phyloP scores from a whole-genome alignment of 139 green algal species.

The Chlorella ohadii region DNA sequence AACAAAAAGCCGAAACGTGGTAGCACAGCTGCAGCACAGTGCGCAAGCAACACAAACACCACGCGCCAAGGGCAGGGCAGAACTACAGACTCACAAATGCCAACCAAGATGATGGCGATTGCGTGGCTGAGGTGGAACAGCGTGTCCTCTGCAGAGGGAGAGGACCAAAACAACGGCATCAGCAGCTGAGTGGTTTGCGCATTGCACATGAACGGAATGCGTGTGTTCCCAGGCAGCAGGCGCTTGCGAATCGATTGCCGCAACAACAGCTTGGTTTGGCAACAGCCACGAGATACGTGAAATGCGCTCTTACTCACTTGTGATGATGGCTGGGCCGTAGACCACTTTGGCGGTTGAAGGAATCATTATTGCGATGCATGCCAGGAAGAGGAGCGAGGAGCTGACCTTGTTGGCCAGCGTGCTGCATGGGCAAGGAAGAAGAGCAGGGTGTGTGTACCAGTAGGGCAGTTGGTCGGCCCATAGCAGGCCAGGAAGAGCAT shows the following conservation, averaged over 20 bases:
- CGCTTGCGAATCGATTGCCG: too few relatives aligned
- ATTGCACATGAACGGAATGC: too few relatives aligned
- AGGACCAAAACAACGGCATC: too few relatives aligned
- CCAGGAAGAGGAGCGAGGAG: slow-evolving; percentile 82
- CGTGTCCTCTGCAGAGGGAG: slow-evolving; percentile 27
- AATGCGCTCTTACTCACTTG: neutral
- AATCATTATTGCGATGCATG: slow-evolving; percentile 78
- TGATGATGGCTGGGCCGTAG: slow-evolving; percentile 43
- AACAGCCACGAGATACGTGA: too few relatives aligned
- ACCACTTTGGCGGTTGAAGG: slow-evolving; percentile 65
- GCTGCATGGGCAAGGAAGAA: neutral
- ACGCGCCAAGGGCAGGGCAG: too few relatives aligned
- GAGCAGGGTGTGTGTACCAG: neutral
- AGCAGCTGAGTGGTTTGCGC: too few relatives aligned
- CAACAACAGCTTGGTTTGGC: too few relatives aligned
- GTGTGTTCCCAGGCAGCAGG: too few relatives aligned
- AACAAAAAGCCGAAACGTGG: too few relatives aligned
- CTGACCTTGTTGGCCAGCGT: slow-evolving; percentile 51
- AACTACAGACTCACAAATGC: slow-evolving; percentile 55
- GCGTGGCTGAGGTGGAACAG: slow-evolving; percentile 63
- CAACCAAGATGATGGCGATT: slow-evolving; percentile 69
- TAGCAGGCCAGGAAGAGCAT: neutral
- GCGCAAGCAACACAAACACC: too few relatives aligned
- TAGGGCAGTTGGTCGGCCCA: neutral
- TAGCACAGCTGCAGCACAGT: too few relatives aligned